Conservation (phyloP, 2,329 filamentous ascomycete genomes). For the Aotearoamyces nothofagi region DNA sequence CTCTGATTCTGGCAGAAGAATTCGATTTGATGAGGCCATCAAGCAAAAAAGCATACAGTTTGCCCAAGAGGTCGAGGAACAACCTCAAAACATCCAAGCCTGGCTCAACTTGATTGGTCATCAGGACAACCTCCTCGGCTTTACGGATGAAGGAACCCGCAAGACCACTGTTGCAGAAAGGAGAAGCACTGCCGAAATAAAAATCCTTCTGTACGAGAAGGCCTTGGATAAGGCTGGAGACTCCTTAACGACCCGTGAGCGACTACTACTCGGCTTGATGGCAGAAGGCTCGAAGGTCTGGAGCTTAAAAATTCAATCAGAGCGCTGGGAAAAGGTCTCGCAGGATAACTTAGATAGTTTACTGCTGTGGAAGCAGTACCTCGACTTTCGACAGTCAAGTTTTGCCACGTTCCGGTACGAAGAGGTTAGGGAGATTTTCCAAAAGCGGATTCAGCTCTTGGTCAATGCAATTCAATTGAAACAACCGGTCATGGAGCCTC, state of each 20-base stretch:
- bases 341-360: slow-evolving; percentile 39
- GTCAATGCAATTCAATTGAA: slow-evolving; percentile 8
- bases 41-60: slow-evolving; percentile 45
- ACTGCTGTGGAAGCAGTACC: slow-evolving; percentile 55
- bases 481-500: not conserved
- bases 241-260: slow-evolving; percentile 23
- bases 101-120: slow-evolving; percentile 73
- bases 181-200: slow-evolving; percentile 61
- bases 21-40: slow-evolving; percentile 27
- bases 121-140: slow-evolving; percentile 52
- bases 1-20: slow-evolving; percentile 19
- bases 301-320: slow-evolving; percentile 43
- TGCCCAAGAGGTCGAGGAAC: slow-evolving; percentile 43
- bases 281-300: slow-evolving; percentile 61
- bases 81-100: slow-evolving; percentile 49
- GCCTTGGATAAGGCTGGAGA: slow-evolving; percentile 45
- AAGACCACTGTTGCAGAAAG: slow-evolving; percentile 42
- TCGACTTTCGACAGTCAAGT: slow-evolving; percentile 58
- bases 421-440: slow-evolving; percentile 40
- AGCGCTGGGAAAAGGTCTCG: slow-evolving; percentile 51
- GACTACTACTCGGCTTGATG: slow-evolving; percentile 54
- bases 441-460: slow-evolving; percentile 39
- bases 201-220: slow-evolving; percentile 64
- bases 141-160: slow-evolving; percentile 28
- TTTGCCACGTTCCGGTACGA: slow-evolving; percentile 55